Conservation (phyloP, 2,329 filamentous ascomycete genomes). For the Pseudodiploospora longispora region DNA sequence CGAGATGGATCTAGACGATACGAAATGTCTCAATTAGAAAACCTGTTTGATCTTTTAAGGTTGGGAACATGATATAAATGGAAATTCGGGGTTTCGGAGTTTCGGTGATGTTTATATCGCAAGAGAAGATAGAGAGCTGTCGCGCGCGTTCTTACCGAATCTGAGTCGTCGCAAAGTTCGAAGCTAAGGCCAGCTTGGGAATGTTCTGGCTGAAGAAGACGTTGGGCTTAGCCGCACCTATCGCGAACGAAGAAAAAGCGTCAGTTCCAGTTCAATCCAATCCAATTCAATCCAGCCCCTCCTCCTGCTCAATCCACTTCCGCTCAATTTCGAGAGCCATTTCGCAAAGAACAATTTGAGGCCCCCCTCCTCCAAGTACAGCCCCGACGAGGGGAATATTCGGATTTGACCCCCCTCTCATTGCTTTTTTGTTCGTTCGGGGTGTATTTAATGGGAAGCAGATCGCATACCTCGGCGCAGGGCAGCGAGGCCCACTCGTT, state of each 20-base stretch:
- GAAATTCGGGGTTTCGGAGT: neutral
- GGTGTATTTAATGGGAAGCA: too few species aligned
- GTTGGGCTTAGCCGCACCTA: constrained; percentile 35
- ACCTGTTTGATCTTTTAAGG: neutral
- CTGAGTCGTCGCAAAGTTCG: constrained; percentile 35
- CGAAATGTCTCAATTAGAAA: neutral
- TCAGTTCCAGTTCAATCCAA: too few species aligned
- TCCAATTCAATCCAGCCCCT: too few species aligned
- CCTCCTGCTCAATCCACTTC: too few species aligned
- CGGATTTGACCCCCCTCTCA: too few species aligned
- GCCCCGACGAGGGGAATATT: too few species aligned
- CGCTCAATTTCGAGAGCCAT: too few species aligned
- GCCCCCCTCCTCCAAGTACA: too few species aligned
- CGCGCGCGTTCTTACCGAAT: constrained; percentile 31
- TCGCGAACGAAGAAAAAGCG: constrained; percentile 5
- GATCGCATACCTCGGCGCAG: constrained; percentile 45
- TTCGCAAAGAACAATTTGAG: too few species aligned
- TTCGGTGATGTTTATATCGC: neutral
- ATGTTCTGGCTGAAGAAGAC: constrained; percentile 40
- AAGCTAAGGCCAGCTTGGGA: constrained; percentile 36
- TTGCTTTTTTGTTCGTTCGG: too few species aligned
- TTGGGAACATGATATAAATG: neutral
- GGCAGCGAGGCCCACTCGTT: constrained; percentile 50
- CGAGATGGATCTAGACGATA: constrained; percentile 38
- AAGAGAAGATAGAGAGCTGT: neutral